These are phyloP conservation scores for Mycena albidolilacea DNA, from an alignment of 768 basidiomycete genomes.

Conservation along the genomic window DNA sequence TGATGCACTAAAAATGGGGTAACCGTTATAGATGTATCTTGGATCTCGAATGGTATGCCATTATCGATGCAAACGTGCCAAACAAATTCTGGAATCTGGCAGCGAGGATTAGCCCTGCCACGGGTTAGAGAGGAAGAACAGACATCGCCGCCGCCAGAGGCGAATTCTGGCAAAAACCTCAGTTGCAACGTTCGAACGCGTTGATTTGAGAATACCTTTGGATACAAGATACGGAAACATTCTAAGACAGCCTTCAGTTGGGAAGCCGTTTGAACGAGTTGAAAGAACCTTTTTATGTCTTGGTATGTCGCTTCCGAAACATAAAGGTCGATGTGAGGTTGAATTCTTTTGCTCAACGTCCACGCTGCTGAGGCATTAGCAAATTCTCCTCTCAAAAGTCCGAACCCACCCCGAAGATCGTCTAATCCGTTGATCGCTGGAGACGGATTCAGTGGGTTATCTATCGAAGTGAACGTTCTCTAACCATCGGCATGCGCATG, in stretches of 20 bases:
- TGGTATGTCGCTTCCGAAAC: slow-evolving; percentile 73
- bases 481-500: slow-evolving; percentile 89
- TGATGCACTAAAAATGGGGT: slow-evolving; percentile 85
- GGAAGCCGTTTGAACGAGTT: too few species aligned
- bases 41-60: slow-evolving; percentile 76
- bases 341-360: slow-evolving; percentile 78
- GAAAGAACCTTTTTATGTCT: slow-evolving; percentile 62
- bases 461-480: slow-evolving; percentile 23
- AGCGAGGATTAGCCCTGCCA: slow-evolving; percentile 12
- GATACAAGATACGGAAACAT: slow-evolving; percentile 88
- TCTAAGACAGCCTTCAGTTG: slow-evolving; percentile 33
- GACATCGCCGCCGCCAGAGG: slow-evolving; percentile 87
- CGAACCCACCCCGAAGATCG: slow-evolving; percentile 81
- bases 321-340: slow-evolving; percentile 83
- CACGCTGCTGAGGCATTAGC: slow-evolving; percentile 64
- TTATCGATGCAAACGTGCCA: slow-evolving; percentile 85
- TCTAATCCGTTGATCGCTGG: slow-evolving; percentile 91
- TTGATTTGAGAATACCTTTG: slow-evolving; percentile 47
- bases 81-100: slow-evolving; percentile 83
- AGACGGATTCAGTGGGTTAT: background rate
- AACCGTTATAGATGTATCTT: slow-evolving; percentile 71
- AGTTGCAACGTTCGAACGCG: background rate
- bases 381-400: background rate
- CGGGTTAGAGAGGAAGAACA: slow-evolving; percentile 37
- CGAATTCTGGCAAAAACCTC: slow-evolving; percentile 60